These are phyloP conservation scores for Debaryomyces singareniensis DNA, from an alignment of 1,139 yeast genomes.

Conservation along the genomic window DNA sequence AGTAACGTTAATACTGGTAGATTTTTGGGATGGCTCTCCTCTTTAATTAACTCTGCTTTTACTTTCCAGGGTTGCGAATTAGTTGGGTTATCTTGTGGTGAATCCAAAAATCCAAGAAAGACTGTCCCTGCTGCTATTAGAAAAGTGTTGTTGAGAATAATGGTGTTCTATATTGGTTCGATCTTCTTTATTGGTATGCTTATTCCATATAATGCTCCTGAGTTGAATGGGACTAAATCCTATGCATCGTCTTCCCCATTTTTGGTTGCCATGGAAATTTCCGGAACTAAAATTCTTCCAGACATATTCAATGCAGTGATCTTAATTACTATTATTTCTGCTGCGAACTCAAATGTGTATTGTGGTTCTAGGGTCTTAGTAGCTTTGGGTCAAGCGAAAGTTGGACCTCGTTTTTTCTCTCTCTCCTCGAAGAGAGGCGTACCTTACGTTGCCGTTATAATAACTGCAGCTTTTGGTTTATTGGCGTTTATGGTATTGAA, in stretches of 20 bases:
- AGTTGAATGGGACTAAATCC: conserved; percentile 32
- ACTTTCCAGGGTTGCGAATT: conserved; percentile 78
- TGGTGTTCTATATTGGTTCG: conserved; percentile 36
- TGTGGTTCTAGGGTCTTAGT: conserved; percentile 38
- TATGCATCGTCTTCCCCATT: conserved; percentile 50
- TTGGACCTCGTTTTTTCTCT: conserved; percentile 54
- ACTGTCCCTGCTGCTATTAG: conserved; percentile 82
- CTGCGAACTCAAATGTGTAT: conserved; percentile 40
- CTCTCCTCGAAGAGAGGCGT: conserved; percentile 58
- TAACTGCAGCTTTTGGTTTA: conserved; percentile 57
- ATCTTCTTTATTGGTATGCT: conserved; percentile 41
- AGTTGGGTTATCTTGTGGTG: conserved; percentile 87
- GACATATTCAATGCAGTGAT: conserved; percentile 44
- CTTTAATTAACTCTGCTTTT: conserved; percentile 47
- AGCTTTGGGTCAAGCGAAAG: conserved; percentile 47
- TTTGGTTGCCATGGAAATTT: conserved; percentile 45
- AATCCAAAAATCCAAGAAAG: conserved; percentile 72
- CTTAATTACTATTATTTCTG: conserved; percentile 44
- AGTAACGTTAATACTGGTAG: conserved; percentile 12
- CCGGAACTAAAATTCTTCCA: conserved; percentile 44
- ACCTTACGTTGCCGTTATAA: conserved; percentile 53
- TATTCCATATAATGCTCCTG: conserved; percentile 37
- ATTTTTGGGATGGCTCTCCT: conserved; percentile 16
- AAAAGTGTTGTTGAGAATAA: conserved; percentile 61
- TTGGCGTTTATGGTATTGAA: conserved; percentile 66